A percentile compares a stretch with the other conserved stretches of the same genome.
phyloP scores from a whole-genome alignment of 305 asterid genomes.

The Solanum hybrid region DNA sequence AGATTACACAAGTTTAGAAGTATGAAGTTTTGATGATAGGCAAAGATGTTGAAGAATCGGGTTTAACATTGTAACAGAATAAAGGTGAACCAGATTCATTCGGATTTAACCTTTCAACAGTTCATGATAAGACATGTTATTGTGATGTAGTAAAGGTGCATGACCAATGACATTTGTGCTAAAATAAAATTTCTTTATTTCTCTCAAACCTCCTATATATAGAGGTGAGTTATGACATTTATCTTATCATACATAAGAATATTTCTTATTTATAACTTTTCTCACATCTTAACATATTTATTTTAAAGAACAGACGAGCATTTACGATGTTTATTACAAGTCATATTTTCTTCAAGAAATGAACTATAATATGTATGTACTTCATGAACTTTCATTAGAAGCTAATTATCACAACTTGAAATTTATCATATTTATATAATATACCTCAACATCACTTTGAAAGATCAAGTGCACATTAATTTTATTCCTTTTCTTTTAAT shows the following conservation, averaged over 20 bases:
- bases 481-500: background rate
- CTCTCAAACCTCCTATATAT: too few species aligned
- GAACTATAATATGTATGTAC: background rate
- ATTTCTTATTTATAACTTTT: too few species aligned
- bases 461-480: background rate
- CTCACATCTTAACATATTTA: background rate
- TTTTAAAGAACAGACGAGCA: background rate
- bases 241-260: background rate
- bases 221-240: background rate
- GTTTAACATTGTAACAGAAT: background rate
- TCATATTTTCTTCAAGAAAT: too few species aligned
- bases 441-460: background rate
- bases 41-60: too few species aligned
- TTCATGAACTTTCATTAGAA: too few species aligned
- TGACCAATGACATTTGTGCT: background rate
- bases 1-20: background rate
- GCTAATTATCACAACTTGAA: background rate
- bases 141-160: background rate
- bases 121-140: background rate
- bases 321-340: background rate
- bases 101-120: background rate
- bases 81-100: background rate
- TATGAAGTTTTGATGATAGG: background rate
- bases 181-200: too few species aligned
- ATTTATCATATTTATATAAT: too few species aligned